Evolutionary conservation across 495 filamentous ascomycete genomes (phyloP), one percentile per base, ranked within the genome.

Genomic region (Penicillium longicatenatum): DNA sequence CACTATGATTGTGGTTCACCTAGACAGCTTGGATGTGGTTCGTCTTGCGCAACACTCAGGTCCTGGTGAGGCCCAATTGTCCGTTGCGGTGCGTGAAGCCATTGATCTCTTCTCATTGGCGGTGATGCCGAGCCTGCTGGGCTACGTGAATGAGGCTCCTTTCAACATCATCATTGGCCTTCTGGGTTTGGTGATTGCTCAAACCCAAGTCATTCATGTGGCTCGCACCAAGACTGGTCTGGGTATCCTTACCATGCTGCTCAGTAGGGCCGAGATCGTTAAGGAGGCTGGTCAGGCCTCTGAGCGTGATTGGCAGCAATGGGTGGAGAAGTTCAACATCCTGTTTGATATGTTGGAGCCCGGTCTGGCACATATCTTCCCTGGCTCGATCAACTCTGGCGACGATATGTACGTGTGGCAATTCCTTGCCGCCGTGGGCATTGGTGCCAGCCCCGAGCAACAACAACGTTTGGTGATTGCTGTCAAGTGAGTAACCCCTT

Each of bases 401-500:
- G 89, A 94, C 55, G 94, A 98, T 66, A 86, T 94, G 63, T 95
- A 97, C 65, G 92, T 97, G 16, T 98, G 94, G 94, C 92, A 97
- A 71, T 97, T 98, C 73, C 80, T 98, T 58, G 94, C 94, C 17
- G 92, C 93, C 9, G 87, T 95, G 58, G 94, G 94, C 43, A 92
- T 96, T 59, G 92, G 91, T 33, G 93, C 94, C 35, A 92, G 84
- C 70, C 91, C 90, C 8, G 89, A 93, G 54, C 94, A 98, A 72
- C 95, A 98, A 73, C 92, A 96, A 72, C 81, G 91, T 45, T 78
- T 98, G 46, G 94, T 98, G 3, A 84, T 96, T 68, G 92, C 91
- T 49, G 95, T 98, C 49, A 98, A 97, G 86, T 86, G 65, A 78
- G 84, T 79, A 6, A 30, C 1, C 19, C 21, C 20, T 5, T n/a